Percentiles rank a stretch among this genome's conserved stretches.
These are phyloP conservation scores for Arctium lappa DNA, from an alignment of 129 eudicot species.

Conservation along the genomic window DNA sequence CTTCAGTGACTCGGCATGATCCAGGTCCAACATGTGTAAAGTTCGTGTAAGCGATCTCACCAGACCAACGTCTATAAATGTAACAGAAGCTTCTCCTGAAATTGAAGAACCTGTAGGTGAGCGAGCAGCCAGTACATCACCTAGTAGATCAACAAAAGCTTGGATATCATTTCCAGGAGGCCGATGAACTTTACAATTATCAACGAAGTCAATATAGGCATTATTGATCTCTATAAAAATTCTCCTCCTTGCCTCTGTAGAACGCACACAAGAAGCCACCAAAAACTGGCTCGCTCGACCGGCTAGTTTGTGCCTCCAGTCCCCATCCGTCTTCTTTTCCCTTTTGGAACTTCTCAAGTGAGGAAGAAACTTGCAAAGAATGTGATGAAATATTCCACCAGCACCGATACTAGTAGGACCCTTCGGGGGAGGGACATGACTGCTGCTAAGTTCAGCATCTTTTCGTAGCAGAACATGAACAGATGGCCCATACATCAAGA, in stretches of 20 bases:
- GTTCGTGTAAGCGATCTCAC: conserved; percentile 68
- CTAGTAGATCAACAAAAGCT: conserved; percentile 67
- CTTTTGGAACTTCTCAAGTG: conserved; percentile 45
- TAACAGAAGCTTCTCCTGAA: conserved; percentile 86
- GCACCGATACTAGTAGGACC: conserved; percentile 24
- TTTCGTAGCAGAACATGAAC: conserved; percentile 78
- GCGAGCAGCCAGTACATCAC: conserved; percentile 86
- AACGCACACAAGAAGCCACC: conserved; percentile 93
- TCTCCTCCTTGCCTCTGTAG: conserved; percentile 87
- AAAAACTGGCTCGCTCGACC: conserved; percentile 79
- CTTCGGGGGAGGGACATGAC: conserved; percentile 39
- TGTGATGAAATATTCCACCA: conserved; percentile 81
- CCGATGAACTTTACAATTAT: conserved; percentile 50
- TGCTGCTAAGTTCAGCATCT: conserved; percentile 79
- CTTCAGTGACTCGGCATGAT: conserved; percentile 70
- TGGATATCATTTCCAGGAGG: conserved; percentile 70
- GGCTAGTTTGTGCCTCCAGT: conserved; percentile 90
- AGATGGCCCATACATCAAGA: conserved; percentile 78
- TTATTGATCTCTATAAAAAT: conserved; percentile 60
- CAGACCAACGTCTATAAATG: conserved; percentile 87
- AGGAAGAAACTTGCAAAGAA: conserved; percentile 81
- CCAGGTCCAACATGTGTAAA: conserved; percentile 81
- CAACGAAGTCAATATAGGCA: conserved; percentile 68
- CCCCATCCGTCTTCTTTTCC: conserved; percentile 76
- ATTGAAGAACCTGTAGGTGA: conserved; percentile 78